Conservation (phyloP, 257 asterid species). For the Solanum bulbocastanum region DNA sequence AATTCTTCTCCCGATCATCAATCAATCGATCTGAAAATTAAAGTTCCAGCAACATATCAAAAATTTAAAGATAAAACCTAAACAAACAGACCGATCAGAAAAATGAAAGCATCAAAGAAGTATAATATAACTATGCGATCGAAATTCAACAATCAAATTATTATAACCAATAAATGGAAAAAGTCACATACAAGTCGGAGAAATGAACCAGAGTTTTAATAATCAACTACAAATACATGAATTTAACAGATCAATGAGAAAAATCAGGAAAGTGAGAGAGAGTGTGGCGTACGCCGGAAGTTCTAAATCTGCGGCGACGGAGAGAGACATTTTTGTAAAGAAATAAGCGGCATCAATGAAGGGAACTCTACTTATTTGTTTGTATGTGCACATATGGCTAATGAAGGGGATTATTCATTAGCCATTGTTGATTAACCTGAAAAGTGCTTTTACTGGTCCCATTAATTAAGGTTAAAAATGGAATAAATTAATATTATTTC, state of each 20-base stretch:
- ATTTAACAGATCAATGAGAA: background rate
- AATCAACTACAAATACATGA: background rate
- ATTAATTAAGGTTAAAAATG: background rate
- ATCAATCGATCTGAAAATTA: constrained; percentile 12
- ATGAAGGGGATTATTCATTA: background rate
- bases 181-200: background rate
- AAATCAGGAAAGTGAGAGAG: background rate
- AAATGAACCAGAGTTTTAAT: background rate
- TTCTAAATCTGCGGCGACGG: background rate
- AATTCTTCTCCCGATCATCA: constrained; percentile 21
- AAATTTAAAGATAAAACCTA: background rate
- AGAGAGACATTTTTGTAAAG: background rate
- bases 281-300: background rate
- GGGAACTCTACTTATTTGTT: background rate
- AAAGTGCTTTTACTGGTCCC: background rate
- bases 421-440: background rate
- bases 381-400: background rate
- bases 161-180: too few species aligned
- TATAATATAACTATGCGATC: background rate
- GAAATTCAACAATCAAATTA: background rate
- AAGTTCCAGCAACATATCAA: constrained; percentile 1
- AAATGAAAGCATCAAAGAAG: background rate
- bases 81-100: background rate
- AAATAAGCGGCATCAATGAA: background rate
- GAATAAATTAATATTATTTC: background rate